Base-by-base conservation (phyloP, 2,329 filamentous ascomycete species). In the Colletotrichum chrysophilum region DNA sequence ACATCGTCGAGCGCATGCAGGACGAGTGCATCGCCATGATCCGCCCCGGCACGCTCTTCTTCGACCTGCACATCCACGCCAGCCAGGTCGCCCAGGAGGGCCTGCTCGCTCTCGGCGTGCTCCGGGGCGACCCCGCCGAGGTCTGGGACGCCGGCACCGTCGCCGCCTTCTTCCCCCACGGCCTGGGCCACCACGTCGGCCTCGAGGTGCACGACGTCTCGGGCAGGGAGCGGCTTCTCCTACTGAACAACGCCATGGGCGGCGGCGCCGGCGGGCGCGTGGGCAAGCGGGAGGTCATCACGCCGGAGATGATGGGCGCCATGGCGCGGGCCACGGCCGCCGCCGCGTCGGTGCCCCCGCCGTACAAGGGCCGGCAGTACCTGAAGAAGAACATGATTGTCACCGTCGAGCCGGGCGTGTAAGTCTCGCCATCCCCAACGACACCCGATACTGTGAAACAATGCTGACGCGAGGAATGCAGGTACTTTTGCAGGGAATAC, bases 1-100 rank as follows among this genome's bases (percentile, higher is more conserved):
- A 91, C 61, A 88, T 97, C 30, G 96, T 98, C 5, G 88, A 94
- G 78, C 87, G 90, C 75, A 98, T 98, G 95, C 96, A 98, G 84
- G 87, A 89, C 9, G 89, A 92, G 70, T 96, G 94, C 79, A 94
- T 98, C 80, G 86, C 87, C 8, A 88, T 91, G 79, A 87, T 97
- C 26, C 89, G 89, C 55, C 94, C 94, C 0, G 95, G 94, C 4
- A 90, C 93, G 2, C 84, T 90, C 36, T 98, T 93, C 88, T 90
- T 93, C 66, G 89, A 93, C 78, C 89, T 98, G 18, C 94, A 98
- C 80, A 86, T 93, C 4, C 88, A 92, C 76, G 95, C 96, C 1
- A 93, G 94, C 66, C 87, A 91, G 43, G 91, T 97, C 26, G 95
- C 94, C 4, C 91, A 95, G 32, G 86, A 90, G 26, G 95, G 94